A percentile compares a stretch with the other conserved stretches of the same genome.
Conservation (phyloP, 768 basidiomycete species). For the Tricholoma saponaceum region DNA sequence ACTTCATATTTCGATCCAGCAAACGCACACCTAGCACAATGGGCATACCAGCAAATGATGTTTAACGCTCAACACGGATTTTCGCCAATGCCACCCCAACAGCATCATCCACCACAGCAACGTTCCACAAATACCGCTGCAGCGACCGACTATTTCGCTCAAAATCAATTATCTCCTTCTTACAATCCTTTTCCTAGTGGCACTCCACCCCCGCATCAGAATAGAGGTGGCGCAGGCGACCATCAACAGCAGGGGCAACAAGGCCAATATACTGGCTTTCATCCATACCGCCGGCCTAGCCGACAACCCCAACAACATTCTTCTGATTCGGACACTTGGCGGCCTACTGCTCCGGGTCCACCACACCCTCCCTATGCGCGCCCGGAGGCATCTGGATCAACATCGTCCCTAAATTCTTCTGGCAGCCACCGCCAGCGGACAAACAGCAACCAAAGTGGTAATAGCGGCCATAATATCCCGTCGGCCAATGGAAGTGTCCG, state of each 20-base stretch:
- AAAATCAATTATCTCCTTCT: constrained; percentile 40
- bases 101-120: constrained; percentile 18
- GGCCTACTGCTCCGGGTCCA: constrained; percentile 31
- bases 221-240: constrained; percentile 37
- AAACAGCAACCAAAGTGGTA: constrained; percentile 64
- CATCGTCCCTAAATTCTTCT: constrained; percentile 72
- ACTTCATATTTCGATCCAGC: constrained; percentile 70
- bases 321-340: constrained; percentile 44
- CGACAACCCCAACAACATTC: constrained; percentile 39
- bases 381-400: constrained; percentile 74
- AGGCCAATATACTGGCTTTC: constrained; percentile 56
- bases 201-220: constrained; percentile 62
- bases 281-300: constrained; percentile 76
- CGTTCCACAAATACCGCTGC: constrained; percentile 36
- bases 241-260: constrained; percentile 37
- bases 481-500: constrained; percentile 31
- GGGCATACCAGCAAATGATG: constrained; percentile 94
- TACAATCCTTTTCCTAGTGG: constrained; percentile 69
- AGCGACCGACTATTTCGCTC: constrained; percentile 52
- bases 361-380: constrained; percentile 79
- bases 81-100: constrained; percentile 39
- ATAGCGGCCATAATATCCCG: constrained; percentile 36
- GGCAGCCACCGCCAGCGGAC: constrained; percentile 61
- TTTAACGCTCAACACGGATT: constrained; percentile 62
- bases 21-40: constrained; percentile 76